Conservation (phyloP, 805 yeast species). For the Candida vartiovaarae region DNA sequence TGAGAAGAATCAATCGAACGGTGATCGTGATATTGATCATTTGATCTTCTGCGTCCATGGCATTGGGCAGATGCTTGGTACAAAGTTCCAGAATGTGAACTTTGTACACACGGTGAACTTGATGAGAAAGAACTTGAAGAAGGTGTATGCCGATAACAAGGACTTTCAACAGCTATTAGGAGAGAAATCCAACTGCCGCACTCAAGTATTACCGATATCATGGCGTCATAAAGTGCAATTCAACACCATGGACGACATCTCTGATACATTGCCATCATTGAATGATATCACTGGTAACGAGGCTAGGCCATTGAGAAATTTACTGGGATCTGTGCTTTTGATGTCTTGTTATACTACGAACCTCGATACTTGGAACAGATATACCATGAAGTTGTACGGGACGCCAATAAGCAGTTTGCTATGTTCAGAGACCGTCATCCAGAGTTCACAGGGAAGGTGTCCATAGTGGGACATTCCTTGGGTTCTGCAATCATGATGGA, state of each 20-base stretch:
- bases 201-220: conserved; percentile 83
- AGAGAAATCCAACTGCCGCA: conserved; percentile 38
- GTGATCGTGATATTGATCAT: conserved; percentile 50
- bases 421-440: conserved; percentile 61
- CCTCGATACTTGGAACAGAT: conserved; percentile 59
- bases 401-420: conserved; percentile 56
- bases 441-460: conserved; percentile 69
- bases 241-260: conserved; percentile 39
- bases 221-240: conserved; percentile 83
- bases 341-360: conserved; percentile 74
- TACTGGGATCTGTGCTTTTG: conserved; percentile 86
- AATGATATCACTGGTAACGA: conserved; percentile 72
- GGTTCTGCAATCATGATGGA: conserved; percentile 86
- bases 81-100: conserved; percentile 70
- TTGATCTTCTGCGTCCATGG: conserved; percentile 90
- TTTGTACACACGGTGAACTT: conserved; percentile 79
- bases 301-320: conserved; percentile 63
- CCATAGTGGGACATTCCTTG: conserved; percentile 83
- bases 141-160: conserved; percentile 36
- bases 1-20: conserved; percentile 30
- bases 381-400: conserved; percentile 48
- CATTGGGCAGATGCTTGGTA: conserved; percentile 83
- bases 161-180: conserved; percentile 28
- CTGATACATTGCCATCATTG: conserved; percentile 49
- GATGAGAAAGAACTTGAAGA: conserved; percentile 47